Evolutionary conservation across 2,329 filamentous ascomycete genomes (phyloP).

Genomic region (Pseudopyricularia cyperi): DNA sequence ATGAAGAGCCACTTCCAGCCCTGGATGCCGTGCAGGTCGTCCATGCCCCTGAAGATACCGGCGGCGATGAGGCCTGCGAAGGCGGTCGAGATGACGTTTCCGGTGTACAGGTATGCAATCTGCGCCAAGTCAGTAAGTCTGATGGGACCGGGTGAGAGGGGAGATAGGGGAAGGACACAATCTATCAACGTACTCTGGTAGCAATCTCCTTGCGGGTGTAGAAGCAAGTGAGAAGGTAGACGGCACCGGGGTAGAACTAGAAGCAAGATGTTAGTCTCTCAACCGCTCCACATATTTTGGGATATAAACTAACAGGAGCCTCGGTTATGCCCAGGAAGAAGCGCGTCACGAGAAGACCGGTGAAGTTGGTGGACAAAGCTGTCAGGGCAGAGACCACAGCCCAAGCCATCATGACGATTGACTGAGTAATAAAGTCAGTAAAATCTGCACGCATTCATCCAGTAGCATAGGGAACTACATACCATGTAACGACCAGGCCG

Average conservation of each 20-base stretch:
- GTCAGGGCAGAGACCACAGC: neutral
- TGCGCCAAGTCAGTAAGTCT: neutral
- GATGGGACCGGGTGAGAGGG: neutral
- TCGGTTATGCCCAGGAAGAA: neutral
- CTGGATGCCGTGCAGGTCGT: conserved; percentile 38
- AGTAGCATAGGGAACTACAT: neutral
- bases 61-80: conserved; percentile 55
- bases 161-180: neutral
- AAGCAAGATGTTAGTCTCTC: neutral
- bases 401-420: neutral
- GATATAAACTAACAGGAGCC: neutral
- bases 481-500: neutral
- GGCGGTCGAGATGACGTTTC: conserved; percentile 55
- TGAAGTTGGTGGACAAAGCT: neutral
- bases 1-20: conserved; percentile 61
- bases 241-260: neutral
- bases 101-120: conserved; percentile 44
- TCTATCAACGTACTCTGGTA: neutral
- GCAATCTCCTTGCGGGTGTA: conserved; percentile 1
- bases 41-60: conserved; percentile 54
- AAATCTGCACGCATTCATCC: no score
- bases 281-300: neutral
- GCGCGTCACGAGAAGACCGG: neutral
- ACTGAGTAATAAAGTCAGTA: neutral
- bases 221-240: conserved; percentile 1